These are phyloP conservation scores for Exidia glandulosa DNA, from an alignment of 768 basidiomycete species.

Conservation along the genomic window DNA sequence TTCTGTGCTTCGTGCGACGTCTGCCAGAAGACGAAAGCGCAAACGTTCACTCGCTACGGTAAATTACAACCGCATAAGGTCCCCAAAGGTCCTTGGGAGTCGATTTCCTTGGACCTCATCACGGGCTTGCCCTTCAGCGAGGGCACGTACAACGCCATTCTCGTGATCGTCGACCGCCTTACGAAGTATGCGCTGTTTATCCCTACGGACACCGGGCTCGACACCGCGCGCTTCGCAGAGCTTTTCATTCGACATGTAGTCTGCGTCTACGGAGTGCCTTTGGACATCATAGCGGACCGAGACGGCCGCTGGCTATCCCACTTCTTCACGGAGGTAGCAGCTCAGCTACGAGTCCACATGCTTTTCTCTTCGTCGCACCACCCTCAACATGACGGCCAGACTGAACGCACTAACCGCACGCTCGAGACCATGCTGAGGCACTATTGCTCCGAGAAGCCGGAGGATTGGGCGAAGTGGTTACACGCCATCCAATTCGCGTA, in stretches of 20 bases:
- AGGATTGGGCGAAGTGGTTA: constrained; percentile 15
- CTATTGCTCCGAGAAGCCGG: constrained; percentile 7
- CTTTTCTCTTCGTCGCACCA: constrained; percentile 8
- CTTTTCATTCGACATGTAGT: background rate
- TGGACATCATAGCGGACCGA: constrained; percentile 3
- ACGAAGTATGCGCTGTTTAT: constrained; percentile 10
- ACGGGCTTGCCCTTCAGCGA: constrained; percentile 4
- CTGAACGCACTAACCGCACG: constrained; percentile 18
- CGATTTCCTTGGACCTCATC: constrained; percentile 6
- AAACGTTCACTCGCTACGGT: constrained; percentile 2
- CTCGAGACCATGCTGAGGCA: constrained; percentile 18
- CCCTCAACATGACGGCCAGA: constrained; percentile 23
- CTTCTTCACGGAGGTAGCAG: constrained; percentile 3
- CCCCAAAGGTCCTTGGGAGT: constrained; percentile 6
- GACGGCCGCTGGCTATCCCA: constrained; percentile 4
- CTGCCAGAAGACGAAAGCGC: constrained; percentile 9
- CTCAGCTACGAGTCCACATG: background rate
- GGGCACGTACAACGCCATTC: constrained; percentile 10
- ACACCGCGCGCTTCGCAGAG: background rate
- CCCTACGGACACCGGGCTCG: constrained; percentile 5
- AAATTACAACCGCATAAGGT: constrained; percentile 4
- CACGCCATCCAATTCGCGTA: constrained; percentile 17
- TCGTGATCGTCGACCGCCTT: constrained; percentile 13
- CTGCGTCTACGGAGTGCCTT: constrained; percentile 2
- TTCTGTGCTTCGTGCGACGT: constrained; percentile 7